phyloP scores from a whole-genome alignment of 1,139 yeast species.

The Suhomyces bokatorum region DNA sequence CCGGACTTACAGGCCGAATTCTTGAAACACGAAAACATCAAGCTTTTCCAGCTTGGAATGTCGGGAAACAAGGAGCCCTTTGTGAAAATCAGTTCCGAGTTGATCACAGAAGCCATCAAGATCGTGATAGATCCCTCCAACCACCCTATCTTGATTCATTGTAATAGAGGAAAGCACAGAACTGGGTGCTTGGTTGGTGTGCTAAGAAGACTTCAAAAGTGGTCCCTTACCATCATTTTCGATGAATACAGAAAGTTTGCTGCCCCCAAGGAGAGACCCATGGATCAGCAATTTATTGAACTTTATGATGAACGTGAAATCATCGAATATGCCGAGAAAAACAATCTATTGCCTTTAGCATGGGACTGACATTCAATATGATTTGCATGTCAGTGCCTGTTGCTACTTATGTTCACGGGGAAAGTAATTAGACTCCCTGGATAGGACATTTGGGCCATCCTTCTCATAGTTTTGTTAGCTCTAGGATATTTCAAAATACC shows the following conservation, averaged over 20 bases:
- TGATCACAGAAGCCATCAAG: conserved; percentile 78
- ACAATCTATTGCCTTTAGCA: conserved; percentile 62
- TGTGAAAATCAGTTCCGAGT: conserved; percentile 76
- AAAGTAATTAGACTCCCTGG: too few relatives aligned
- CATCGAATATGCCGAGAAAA: conserved; percentile 49
- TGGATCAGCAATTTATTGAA: conserved; percentile 95
- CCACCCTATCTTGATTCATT: conserved; percentile 89
- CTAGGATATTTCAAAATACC: too few relatives aligned
- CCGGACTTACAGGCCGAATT: conserved; percentile 75
- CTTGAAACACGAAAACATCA: conserved; percentile 57
- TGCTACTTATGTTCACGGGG: too few relatives aligned
- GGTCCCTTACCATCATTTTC: conserved; percentile 91
- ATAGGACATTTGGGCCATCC: too few relatives aligned
- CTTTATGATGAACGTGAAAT: conserved; percentile 71
- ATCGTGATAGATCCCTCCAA: conserved; percentile 80
- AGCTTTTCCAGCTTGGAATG: conserved; percentile 84
- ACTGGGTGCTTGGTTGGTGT: conserved; percentile 97
- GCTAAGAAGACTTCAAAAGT: conserved; percentile 77
- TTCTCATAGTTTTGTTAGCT: too few relatives aligned
- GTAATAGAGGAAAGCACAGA: conserved; percentile 94
- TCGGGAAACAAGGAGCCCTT: conserved; percentile 96
- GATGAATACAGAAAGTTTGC: conserved; percentile 95
- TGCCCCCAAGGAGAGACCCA: conserved; percentile 89
- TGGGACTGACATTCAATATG: conserved; percentile 45
- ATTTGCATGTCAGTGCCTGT: too few relatives aligned